Evolutionary conservation across 768 basidiomycete species (phyloP).

Genomic region (Pisolithus orientalis): DNA sequence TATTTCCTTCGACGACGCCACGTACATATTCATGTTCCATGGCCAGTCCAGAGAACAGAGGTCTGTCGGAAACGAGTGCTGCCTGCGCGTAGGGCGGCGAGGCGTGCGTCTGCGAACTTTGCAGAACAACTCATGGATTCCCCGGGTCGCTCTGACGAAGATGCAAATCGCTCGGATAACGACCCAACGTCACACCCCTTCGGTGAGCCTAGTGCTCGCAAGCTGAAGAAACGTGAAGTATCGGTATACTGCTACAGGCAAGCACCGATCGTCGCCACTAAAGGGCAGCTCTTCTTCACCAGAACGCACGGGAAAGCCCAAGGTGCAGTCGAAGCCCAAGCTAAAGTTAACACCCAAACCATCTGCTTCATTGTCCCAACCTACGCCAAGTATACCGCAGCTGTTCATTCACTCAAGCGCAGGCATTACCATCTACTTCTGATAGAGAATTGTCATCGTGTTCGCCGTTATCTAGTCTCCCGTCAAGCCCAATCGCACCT

Average conservation of each 20-base stretch:
- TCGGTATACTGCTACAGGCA: constrained; percentile 27
- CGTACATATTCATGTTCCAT: constrained; percentile 4
- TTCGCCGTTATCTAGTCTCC: constrained; percentile 23
- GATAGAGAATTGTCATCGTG: constrained; percentile 12
- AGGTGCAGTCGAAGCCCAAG: constrained; percentile 5
- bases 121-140: constrained; percentile 27
- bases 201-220: constrained; percentile 15
- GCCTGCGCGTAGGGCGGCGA: constrained; percentile 30
- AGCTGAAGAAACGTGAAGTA: constrained; percentile 25
- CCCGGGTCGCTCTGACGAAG: constrained; percentile 19
- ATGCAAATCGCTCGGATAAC: constrained; percentile 2
- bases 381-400: not conserved
- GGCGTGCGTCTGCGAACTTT: constrained; percentile 27
- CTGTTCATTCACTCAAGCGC: constrained; percentile 14
- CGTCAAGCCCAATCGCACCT: constrained; percentile 8
- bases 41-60: constrained; percentile 3
- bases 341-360: not conserved
- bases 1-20: not conserved
- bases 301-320: constrained; percentile 6
- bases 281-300: constrained; percentile 28
- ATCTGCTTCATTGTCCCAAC: not conserved
- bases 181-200: constrained; percentile 15
- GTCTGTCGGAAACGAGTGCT: constrained; percentile 9
- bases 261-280: constrained; percentile 28
- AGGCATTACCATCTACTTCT: constrained; percentile 10